These are phyloP conservation scores for Penicillium sclerotiorum DNA, from an alignment of 2,329 filamentous ascomycete genomes.

Conservation along the genomic window DNA sequence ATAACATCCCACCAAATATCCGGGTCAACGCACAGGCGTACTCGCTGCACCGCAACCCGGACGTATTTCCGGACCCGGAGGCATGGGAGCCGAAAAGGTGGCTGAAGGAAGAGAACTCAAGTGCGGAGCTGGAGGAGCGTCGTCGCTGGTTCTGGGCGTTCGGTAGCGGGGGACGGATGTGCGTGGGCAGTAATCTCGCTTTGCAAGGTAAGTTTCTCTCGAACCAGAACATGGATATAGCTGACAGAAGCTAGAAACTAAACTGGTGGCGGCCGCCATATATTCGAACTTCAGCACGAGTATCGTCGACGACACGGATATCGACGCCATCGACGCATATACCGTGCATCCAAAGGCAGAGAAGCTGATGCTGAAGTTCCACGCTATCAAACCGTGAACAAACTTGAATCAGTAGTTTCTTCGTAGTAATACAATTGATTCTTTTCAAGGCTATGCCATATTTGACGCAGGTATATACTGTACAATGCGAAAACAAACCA, in stretches of 20 bases:
- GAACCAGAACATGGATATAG: neutral
- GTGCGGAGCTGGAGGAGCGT: slow-evolving; percentile 45
- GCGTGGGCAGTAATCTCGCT: slow-evolving; percentile 52
- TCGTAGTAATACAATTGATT: slow-evolving; percentile 23
- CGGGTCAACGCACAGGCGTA: slow-evolving; percentile 54
- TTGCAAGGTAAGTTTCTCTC: slow-evolving; percentile 43
- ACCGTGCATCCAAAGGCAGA: slow-evolving; percentile 62
- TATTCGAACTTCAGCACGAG: slow-evolving; percentile 68
- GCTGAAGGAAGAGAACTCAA: slow-evolving; percentile 44
- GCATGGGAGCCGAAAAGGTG: slow-evolving; percentile 53
- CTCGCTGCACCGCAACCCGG: slow-evolving; percentile 54
- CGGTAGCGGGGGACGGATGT: slow-evolving; percentile 54
- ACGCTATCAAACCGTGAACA: slow-evolving; percentile 25
- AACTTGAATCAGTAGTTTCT: neutral
- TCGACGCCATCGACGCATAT: slow-evolving; percentile 68
- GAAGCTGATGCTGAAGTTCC: slow-evolving; percentile 61
- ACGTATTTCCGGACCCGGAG: slow-evolving; percentile 53
- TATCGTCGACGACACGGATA: slow-evolving; percentile 64
- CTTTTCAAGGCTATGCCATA: slow-evolving; percentile 21
- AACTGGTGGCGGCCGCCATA: slow-evolving; percentile 68
- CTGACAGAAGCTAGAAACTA: slow-evolving; percentile 62
- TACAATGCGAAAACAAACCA: slow-evolving; percentile 27
- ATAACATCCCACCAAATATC: slow-evolving; percentile 46
- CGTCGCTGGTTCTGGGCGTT: slow-evolving; percentile 56
- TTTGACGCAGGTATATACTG: slow-evolving; percentile 29